These are phyloP conservation scores for Apiotrichum brassicae DNA, from an alignment of 1,284 basidiomycete species.

Conservation along the genomic window DNA sequence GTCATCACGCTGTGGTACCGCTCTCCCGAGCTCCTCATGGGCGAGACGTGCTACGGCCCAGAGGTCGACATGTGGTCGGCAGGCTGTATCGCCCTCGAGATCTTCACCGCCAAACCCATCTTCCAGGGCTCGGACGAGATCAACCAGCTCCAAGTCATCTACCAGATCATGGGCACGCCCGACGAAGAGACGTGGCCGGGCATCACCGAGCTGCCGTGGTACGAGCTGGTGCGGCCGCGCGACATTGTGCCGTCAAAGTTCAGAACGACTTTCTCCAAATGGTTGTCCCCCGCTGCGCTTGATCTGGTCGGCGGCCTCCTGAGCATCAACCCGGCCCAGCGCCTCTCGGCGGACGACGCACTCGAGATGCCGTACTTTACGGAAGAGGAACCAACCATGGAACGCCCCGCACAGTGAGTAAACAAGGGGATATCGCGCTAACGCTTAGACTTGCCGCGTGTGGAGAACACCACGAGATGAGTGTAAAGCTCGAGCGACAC, in stretches of 20 bases:
- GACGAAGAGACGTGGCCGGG: constrained; percentile 74
- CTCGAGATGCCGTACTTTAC: constrained; percentile 76
- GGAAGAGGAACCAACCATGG: constrained; percentile 65
- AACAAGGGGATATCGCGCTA: neutral
- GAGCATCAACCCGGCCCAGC: constrained; percentile 70
- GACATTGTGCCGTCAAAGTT: constrained; percentile 66
- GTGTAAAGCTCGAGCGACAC: constrained; percentile 30
- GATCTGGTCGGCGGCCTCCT: constrained; percentile 78
- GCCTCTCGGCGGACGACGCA: constrained; percentile 74
- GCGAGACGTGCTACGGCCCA: constrained; percentile 91
- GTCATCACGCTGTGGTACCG: constrained; percentile 99
- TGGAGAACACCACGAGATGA: constrained; percentile 47
- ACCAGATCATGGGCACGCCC: constrained; percentile 84
- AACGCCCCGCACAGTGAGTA: constrained; percentile 70
- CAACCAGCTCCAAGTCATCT: constrained; percentile 89
- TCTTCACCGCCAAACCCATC: constrained; percentile 88
- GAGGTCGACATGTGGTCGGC: constrained; percentile 99
- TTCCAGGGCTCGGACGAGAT: constrained; percentile 98
- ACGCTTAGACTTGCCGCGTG: constrained; percentile 25
- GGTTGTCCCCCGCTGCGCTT: constrained; percentile 73
- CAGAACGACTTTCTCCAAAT: constrained; percentile 72
- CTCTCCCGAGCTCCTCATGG: constrained; percentile 89
- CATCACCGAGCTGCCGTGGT: constrained; percentile 85
- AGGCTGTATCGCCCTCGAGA: constrained; percentile 97
- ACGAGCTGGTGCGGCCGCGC: constrained; percentile 86